Base-by-base conservation (phyloP, 169 alveolate genomes). In the Cryptosporidium baileyi region DNA sequence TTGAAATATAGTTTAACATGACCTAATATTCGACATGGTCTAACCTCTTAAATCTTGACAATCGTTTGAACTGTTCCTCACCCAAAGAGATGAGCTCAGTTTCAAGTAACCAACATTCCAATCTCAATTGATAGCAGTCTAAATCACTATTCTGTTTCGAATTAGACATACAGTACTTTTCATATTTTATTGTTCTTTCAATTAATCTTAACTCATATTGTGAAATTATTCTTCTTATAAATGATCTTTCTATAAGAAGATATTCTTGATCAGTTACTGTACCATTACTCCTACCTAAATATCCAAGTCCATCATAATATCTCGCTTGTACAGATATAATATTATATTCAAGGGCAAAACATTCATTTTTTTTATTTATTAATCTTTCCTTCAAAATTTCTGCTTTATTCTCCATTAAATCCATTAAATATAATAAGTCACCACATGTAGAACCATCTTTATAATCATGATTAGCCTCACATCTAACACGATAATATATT, bases 371-470 rank as follows among this genome's bases (percentile, higher is more conserved):
- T 59, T 47, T 65, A 15, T 22, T 65, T 13, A 30, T 3, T 22
- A 44, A 43, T 30, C 47, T 44, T 45, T 65, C 81, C 45, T 30
- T 34, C 34, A 65, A n/a, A 3, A 65, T 44, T 6, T 65, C 81
- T 0, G 30, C 63, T 36, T 47, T 49, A 24, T 40, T 65, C 19
- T 65, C 81, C 13, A 65, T 30, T 30, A 65, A 40, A 34, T 65
- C 81, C 7, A 65, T 65, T 13, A 65, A 15, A 28, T 24, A 65
- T 9, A 65, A 62, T 24, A 62, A 45, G 2, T 65, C 81, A 8
- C 81, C 81, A 34, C 81, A 65, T 47, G 6, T 65, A 28, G 81
- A 32, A 15, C 81, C 81, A 65, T 65, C 81, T 13, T 65, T 61
- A 47, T 65, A 65, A 3, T 65, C 81, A 34, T 65, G 63, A 1